These are phyloP conservation scores for Citrus unshiu DNA, from an alignment of 345 rosid species.

Conservation along the genomic window DNA sequence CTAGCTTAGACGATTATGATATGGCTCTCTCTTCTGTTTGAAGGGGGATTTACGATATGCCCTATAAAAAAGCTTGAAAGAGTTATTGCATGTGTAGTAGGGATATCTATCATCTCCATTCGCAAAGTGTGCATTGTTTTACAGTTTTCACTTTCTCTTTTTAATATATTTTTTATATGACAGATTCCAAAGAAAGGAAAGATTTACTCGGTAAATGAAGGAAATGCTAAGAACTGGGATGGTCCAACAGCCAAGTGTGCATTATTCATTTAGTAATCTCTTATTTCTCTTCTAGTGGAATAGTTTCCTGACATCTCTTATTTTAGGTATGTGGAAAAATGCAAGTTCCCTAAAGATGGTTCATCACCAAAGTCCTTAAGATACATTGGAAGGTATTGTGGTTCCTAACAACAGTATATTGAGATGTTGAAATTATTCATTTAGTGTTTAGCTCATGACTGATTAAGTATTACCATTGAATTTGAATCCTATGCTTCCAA, in stretches of 20 bases:
- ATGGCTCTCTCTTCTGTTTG: background rate
- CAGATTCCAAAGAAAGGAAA: slow-evolving; percentile 93
- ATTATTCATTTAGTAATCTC: background rate
- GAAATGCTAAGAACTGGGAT: slow-evolving; percentile 98
- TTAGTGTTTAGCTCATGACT: background rate
- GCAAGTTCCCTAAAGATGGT: slow-evolving; percentile 95
- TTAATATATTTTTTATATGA: background rate
- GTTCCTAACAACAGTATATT: background rate
- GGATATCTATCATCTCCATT: background rate
- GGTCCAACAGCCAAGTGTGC: slow-evolving; percentile 84
- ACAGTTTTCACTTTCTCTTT: background rate
- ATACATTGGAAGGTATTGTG: slow-evolving; percentile 84
- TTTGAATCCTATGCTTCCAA: background rate
- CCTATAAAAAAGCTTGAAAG: too few species aligned
- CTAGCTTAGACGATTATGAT: too few species aligned
- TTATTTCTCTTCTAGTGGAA: background rate
- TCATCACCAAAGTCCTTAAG: slow-evolving; percentile 83
- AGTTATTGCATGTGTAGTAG: background rate
- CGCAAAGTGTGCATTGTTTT: background rate
- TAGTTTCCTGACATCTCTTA: slow-evolving; percentile 2
- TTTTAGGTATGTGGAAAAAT: slow-evolving; percentile 78
- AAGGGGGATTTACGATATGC: too few species aligned
- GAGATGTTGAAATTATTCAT: background rate
- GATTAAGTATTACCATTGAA: background rate
- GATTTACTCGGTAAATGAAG: slow-evolving; percentile 97